Conservation (phyloP, 805 yeast genomes). For the Danielia oregonensis region DNA sequence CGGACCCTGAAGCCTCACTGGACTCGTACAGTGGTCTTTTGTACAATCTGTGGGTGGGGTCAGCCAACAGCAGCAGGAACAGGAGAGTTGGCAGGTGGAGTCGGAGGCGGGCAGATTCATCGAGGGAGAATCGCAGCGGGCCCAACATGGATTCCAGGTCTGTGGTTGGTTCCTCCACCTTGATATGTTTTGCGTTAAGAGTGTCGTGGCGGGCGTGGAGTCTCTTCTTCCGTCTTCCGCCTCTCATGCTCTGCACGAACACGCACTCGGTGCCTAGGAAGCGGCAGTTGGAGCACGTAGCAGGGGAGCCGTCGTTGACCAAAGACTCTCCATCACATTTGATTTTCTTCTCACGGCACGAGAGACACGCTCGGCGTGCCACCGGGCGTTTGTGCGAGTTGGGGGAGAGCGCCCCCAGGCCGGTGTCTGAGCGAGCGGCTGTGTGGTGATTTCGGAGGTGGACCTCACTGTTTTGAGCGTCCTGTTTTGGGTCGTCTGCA, state of each 20-base stretch:
- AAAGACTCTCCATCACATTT: constrained; percentile 59
- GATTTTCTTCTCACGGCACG: constrained; percentile 62
- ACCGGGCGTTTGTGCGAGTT: constrained; percentile 36
- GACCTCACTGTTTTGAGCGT: too few relatives aligned
- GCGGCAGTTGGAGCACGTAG: constrained; percentile 48
- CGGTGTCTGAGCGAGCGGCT: background rate
- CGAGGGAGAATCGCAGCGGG: constrained; percentile 1
- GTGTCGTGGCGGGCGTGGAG: background rate
- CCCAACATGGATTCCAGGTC: background rate
- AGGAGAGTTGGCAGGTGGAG: constrained; percentile 12
- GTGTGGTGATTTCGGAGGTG: background rate
- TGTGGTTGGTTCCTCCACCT: background rate
- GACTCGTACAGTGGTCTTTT: background rate
- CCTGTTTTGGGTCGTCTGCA: too few relatives aligned
- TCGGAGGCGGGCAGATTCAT: constrained; percentile 2
- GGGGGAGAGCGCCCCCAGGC: background rate
- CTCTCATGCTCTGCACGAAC: constrained; percentile 54
- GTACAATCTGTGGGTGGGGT: background rate
- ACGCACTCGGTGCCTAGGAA: constrained; percentile 46
- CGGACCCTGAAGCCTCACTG: constrained; percentile 2
- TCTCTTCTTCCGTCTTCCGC: constrained; percentile 48
- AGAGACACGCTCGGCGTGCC: constrained; percentile 58
- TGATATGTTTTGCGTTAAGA: background rate
- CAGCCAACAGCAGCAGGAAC: constrained; percentile 1
- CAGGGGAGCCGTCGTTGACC: constrained; percentile 10